Conservation (phyloP, 495 filamentous ascomycete genomes). For the Xylaria acuta region DNA sequence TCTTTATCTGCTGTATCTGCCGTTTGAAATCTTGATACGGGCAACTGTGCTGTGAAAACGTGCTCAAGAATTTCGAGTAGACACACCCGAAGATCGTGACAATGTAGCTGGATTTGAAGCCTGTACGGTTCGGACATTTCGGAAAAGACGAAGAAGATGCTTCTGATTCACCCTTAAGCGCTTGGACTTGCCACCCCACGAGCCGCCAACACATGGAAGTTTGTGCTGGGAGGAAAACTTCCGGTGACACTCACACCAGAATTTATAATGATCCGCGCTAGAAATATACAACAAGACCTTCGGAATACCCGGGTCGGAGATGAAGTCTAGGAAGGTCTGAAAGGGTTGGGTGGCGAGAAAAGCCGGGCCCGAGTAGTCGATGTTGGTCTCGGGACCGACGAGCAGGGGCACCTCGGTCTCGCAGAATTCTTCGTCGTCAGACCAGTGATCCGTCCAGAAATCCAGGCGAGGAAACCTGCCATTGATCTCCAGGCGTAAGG, state of each 20-base stretch:
- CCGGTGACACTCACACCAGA: slow-evolving; percentile 19
- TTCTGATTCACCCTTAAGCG: slow-evolving; percentile 16
- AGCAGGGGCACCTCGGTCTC: slow-evolving; percentile 2
- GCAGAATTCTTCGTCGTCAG: slow-evolving; percentile 2
- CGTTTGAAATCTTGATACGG: background rate
- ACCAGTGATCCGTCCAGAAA: slow-evolving; percentile 33
- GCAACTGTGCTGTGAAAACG: background rate
- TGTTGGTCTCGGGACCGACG: background rate
- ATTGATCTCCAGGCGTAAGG: slow-evolving; percentile 30
- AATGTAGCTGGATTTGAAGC: background rate
- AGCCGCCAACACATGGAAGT: slow-evolving; percentile 8
- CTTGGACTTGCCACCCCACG: slow-evolving; percentile 15
- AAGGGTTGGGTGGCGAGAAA: slow-evolving; percentile 15
- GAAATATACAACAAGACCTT: slow-evolving; percentile 12
- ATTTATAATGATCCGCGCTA: slow-evolving; percentile 17
- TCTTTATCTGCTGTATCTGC: background rate
- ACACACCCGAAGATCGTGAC: background rate
- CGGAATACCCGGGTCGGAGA: slow-evolving; percentile 5
- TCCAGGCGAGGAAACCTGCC: slow-evolving; percentile 29
- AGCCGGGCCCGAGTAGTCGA: slow-evolving; percentile 4
- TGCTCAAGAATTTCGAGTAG: slow-evolving; percentile 2
- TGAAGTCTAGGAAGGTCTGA: slow-evolving; percentile 16
- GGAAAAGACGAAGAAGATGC: slow-evolving; percentile 9
- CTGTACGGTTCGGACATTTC: background rate
- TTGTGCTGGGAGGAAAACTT: slow-evolving; percentile 3